These are phyloP conservation scores for Xylona heveae DNA, from an alignment of 495 filamentous ascomycete species.

Conservation along the genomic window DNA sequence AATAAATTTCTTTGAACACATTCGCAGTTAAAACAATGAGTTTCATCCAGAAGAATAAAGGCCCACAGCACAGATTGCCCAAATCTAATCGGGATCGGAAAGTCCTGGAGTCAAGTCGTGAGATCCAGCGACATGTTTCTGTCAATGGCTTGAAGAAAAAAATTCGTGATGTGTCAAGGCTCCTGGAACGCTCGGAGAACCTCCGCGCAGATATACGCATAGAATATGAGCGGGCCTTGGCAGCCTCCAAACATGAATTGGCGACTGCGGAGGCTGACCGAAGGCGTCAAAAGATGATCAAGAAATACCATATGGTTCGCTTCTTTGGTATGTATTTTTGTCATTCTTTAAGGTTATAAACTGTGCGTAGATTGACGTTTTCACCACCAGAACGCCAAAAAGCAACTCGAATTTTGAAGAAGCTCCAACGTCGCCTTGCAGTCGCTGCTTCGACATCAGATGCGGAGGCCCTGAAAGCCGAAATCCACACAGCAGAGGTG, in stretches of 20 bases:
- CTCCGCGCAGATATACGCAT: conserved; percentile 56
- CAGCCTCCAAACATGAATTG: conserved; percentile 53
- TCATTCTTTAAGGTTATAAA: conserved; percentile 1
- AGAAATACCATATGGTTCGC: conserved; percentile 81
- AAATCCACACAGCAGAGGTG: conserved; percentile 50
- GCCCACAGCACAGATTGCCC: no score
- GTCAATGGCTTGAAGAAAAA: conserved; percentile 30
- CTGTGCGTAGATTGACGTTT: background rate
- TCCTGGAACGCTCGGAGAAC: conserved; percentile 15
- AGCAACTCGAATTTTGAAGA: conserved; percentile 46
- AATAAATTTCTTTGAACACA: no score
- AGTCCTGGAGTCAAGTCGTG: conserved; percentile 10
- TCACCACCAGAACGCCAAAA: conserved; percentile 63
- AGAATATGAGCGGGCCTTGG: conserved; percentile 63
- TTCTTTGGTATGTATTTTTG: conserved; percentile 61
- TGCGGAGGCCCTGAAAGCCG: conserved; percentile 24
- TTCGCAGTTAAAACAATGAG: no score
- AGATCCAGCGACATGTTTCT: conserved; percentile 19
- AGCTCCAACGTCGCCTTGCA: conserved; percentile 32
- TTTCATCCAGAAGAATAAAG: no score
- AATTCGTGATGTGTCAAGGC: conserved; percentile 28
- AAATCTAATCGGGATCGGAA: no score
- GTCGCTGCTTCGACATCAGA: conserved; percentile 24
- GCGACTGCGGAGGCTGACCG: conserved; percentile 30
- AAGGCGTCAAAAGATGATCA: conserved; percentile 48